phyloP scores from a whole-genome alignment of 129 eudicot genomes.

The Chrysanthemum lavandulifolium region DNA sequence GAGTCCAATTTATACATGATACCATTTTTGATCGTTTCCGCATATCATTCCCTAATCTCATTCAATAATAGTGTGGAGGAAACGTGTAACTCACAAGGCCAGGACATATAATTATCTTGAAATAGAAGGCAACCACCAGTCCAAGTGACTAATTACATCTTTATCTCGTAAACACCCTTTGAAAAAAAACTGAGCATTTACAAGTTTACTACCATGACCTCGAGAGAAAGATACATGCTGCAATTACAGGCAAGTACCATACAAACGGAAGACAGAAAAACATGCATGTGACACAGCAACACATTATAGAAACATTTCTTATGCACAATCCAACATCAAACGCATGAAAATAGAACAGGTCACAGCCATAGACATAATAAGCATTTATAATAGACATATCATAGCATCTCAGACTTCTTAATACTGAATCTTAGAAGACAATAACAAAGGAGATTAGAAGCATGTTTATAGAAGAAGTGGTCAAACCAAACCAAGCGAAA shows the following conservation, averaged over 20 bases:
- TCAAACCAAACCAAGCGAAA: slow-evolving; percentile 25
- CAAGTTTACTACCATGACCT: background rate
- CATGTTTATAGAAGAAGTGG: too few relatives aligned
- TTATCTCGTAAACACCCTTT: too few relatives aligned
- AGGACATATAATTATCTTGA: too few relatives aligned
- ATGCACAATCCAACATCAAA: slow-evolving; percentile 26
- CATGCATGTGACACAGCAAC: background rate
- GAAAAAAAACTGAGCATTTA: too few relatives aligned
- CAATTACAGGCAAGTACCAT: slow-evolving; percentile 3
- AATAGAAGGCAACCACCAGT: too few relatives aligned
- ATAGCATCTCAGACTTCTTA: slow-evolving; percentile 21
- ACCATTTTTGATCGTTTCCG: too few relatives aligned
- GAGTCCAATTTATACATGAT: too few relatives aligned
- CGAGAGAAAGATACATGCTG: background rate
- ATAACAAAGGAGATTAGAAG: slow-evolving; percentile 14
- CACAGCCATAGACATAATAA: slow-evolving; percentile 8
- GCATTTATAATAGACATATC: slow-evolving; percentile 27
- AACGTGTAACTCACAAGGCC: too few relatives aligned
- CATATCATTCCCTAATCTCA: too few relatives aligned
- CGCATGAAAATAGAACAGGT: slow-evolving; percentile 3
- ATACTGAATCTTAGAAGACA: slow-evolving; percentile 25
- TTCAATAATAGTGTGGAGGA: too few relatives aligned
- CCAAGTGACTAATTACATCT: too few relatives aligned
- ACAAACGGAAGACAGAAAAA: background rate
- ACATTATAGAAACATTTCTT: slow-evolving; percentile 2